Base-by-base conservation (phyloP, 805 yeast species). In the Lipomyces yamadae region DNA sequence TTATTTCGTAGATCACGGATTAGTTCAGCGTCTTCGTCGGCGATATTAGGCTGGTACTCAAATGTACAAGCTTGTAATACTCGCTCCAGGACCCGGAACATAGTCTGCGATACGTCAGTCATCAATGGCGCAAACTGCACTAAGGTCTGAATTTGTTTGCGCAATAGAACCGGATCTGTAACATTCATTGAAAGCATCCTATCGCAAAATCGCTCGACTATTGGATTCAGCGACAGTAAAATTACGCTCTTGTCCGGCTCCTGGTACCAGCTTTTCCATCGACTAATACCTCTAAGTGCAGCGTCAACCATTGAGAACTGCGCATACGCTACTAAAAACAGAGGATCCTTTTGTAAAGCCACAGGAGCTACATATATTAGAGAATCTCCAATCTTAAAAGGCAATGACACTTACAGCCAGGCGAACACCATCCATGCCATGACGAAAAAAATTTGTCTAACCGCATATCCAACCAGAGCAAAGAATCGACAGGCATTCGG, bases 241-340 rank as follows among this genome's bases (percentile, higher is more conserved):
- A 86, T 80, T 29, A 76, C 81, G 60, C 87, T 88, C 64, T 83
- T 82, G 56, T 82, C 83, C 32, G 83, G 83, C 4, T 81, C 83
- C 5, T 86, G 86, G 73, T 91, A 92, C 97, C 98, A 94, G 18
- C 92, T 87, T 73, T 91, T 86, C 99, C 99, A 96, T 75, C 99
- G 85, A 11, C 95, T 88, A 32, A 96, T 88, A 48, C 98, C 99
- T 67, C 97, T 85, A 42, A 95, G 85, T 72, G 96, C 89, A 45
- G 97, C 89, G 77, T 94, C 98, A 34, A 92, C 91, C 33, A 92
- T 86, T 74, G 87, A 88, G 68, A 95, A 87, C 75, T 92, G 97
- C 0, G 96, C 85, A 62, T 88, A 84, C 0, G 96, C 95, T 67
- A 86, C 84, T 55, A 89, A 83, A 74, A 85, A 90, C 3, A 76